Base-by-base conservation (phyloP, 225 moss, liverwort and hornwort species). In the Pseudisothecium myosuroides region DNA sequence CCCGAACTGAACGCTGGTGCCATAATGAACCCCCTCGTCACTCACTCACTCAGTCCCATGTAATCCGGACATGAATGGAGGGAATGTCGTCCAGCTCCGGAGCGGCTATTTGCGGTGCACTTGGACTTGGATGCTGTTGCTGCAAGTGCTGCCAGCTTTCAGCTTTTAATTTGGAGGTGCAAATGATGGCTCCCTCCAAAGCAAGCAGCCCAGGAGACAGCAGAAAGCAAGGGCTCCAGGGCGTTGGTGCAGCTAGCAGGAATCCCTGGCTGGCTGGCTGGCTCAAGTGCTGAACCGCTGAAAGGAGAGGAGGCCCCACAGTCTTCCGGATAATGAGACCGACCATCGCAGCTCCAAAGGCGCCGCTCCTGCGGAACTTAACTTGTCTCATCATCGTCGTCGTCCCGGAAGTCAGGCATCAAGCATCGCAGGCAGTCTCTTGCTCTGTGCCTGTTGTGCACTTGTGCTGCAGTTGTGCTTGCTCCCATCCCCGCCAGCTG, bases 311-410 rank as follows among this genome's bases (percentile, higher is more conserved):
- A 56, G 79, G 37, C 78, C 91, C 91, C 85, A 85, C 85, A 27
- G 52, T 52, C 12, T 60, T 31, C 75, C 90, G 86, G 92, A 88
- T 90, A 13, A 63, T 88, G 55, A 78, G 90, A 90, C 92, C 92
- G 92, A 92, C 92, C 92, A 88, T 73, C 64, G 90, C 92, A 88
- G 92, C 59, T 90, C 92, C 92, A 72, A 9, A 81, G 92, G 90
- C 92, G 90, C 78, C 90, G 92, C 64, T 88, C 90, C 78, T 77
- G 92, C 77, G 1, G 12, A 75, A 4, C 27, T 73, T 31, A 63
- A 7, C 23, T 47, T 10, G 77, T n/a, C 77, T 77, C 54, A 77
- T 55, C 77, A 77, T 52, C 52, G 14, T 50, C 21, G n/a, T n/a
- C 77, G 9, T 17, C 32, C 65, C 65, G 64, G 17, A 17, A 65